Conservation (phyloP, 1,284 basidiomycete genomes). For the Schizophyllum amplum region DNA sequence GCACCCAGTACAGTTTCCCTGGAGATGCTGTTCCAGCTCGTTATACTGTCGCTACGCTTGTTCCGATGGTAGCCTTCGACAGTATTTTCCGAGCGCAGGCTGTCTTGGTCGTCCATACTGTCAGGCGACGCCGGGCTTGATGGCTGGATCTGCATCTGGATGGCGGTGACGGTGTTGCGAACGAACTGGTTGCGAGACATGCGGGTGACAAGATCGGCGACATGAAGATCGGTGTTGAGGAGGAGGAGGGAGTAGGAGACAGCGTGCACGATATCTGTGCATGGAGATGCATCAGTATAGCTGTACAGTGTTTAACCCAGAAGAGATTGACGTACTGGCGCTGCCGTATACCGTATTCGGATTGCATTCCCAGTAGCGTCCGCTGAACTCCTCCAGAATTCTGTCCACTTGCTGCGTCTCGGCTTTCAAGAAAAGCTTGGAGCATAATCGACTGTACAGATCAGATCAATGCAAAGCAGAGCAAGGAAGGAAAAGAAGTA, state of each 20-base stretch:
- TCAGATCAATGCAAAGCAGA: conserved; percentile 11
- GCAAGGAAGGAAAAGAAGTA: conserved; percentile 11
- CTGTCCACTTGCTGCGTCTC: conserved; percentile 98
- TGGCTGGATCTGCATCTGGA: conserved; percentile 67
- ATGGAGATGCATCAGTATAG: no score
- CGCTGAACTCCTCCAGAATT: conserved; percentile 87
- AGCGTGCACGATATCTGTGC: conserved; percentile 81
- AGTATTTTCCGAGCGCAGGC: conserved; percentile 24
- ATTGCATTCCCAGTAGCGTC: conserved; percentile 89
- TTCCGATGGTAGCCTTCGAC: conserved; percentile 29
- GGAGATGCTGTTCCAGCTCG: conserved; percentile 74
- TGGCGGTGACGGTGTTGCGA: conserved; percentile 82
- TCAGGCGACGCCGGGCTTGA: conserved; percentile 33
- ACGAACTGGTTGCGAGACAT: conserved; percentile 97
- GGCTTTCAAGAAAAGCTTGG: conserved; percentile 87
- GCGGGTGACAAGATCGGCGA: conserved; percentile 80
- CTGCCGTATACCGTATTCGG: conserved; percentile 73
- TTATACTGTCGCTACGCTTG: conserved; percentile 72
- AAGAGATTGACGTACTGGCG: conserved; percentile 48
- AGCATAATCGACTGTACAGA: conserved; percentile 65
- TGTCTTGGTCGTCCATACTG: conserved; percentile 26
- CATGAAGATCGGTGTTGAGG: conserved; percentile 95
- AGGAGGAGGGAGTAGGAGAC: conserved; percentile 90
- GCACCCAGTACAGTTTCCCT: conserved; percentile 34
- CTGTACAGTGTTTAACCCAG: no score